phyloP scores from a whole-genome alignment of 75 land plant species.

The Cupressus sempervirens region DNA sequence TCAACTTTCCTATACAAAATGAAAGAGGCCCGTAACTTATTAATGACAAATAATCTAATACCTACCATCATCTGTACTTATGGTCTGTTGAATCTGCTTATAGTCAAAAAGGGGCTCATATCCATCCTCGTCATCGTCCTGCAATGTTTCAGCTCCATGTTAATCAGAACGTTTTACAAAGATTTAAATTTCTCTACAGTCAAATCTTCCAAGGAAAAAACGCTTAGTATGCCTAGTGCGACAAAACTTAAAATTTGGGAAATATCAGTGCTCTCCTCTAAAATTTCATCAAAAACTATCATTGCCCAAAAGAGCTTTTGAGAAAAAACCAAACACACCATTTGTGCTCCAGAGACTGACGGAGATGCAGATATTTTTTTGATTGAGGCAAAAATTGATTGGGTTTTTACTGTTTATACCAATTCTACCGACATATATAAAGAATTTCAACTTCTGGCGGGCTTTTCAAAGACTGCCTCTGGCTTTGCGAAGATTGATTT shows the following conservation, averaged over 20 bases:
- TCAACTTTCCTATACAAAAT: neutral
- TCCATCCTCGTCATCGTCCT: neutral
- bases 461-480: neutral
- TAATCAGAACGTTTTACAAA: neutral
- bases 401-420: neutral
- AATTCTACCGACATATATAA: neutral
- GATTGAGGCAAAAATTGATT: neutral
- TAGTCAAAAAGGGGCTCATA: conserved; percentile 9
- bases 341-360: neutral
- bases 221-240: neutral
- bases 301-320: neutral
- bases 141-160: neutral
- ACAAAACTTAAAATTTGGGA: neutral
- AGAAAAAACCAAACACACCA: neutral
- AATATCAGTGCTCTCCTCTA: neutral
- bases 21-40: neutral
- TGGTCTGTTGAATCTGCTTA: neutral
- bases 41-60: neutral
- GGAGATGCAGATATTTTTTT: neutral
- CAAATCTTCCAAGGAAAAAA: neutral
- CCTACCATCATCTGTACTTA: neutral
- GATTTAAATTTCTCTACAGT: neutral
- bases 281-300: neutral
- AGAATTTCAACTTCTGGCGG: neutral
- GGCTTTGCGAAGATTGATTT: too few relatives aligned